Base-by-base conservation (phyloP, 352 stramenopile genomes). In the Globisporangium nagaii region DNA sequence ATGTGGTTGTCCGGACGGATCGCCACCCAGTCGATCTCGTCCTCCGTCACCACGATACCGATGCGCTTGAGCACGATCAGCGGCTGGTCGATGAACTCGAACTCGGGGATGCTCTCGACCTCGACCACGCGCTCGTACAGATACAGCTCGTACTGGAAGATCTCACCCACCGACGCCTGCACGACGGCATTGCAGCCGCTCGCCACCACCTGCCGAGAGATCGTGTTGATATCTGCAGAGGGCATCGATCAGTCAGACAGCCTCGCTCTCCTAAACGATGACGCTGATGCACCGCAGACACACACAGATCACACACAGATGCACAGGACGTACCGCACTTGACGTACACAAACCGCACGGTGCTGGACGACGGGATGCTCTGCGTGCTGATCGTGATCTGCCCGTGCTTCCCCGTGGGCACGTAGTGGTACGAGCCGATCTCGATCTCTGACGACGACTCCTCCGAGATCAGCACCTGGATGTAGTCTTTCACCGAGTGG, bases 61-160 rank as follows among this genome's bases (percentile, higher is more conserved):
- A 94, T 89, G 43, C 84, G 84, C 58, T 94, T 94, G 5, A 94
- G 65, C 27, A 91, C 76, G 54, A 94, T 92, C 34, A 89, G 65
- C 5, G 84, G 84, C 61, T 94, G 84, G 47, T 94, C 84, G 37
- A 92, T 80, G 50, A 92, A 92, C 60, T 94, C 84, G 31, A 90
- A 94, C 62, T 94, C 81, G 0, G 81, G 72, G 19, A 92, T 86
- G 52, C 79, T 92, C 57, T 94, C 84, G 32, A 94, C 84, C 50
- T 94, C 84, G n/a, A 94, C 81, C 4, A 94, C 81, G 7, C 84
- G 84, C 37, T 94, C 80, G 51, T 94, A 94, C 50, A 94, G 60
- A 56, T 84, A 94, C 56, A 94, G 56, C 50, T 94, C 84, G 56
- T 92, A 94, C 70, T 94, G 84, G 63, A 94, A 92, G 28, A 94